A percentile compares a stretch with the other conserved stretches of the same genome.
These are phyloP conservation scores for Xerocomellus amylosporus DNA, from an alignment of 768 basidiomycete species.

Conservation along the genomic window DNA sequence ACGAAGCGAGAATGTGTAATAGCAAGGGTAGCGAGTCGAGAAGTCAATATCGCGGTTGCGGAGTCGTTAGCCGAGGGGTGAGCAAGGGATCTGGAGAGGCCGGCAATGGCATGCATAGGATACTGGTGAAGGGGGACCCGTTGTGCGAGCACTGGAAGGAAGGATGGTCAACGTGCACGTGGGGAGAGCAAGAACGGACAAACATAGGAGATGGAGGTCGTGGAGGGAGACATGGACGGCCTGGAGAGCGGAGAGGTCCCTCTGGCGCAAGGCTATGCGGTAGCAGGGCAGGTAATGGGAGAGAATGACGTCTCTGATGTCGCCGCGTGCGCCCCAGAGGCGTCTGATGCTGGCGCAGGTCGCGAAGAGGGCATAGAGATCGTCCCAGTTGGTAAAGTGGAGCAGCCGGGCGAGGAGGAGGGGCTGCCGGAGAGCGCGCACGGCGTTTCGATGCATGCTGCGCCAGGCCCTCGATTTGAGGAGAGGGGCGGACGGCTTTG, in stretches of 20 bases:
- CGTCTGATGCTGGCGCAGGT: conserved; percentile 36
- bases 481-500: background rate
- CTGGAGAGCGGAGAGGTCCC: conserved; percentile 41
- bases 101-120: conserved; percentile 61
- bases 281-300: conserved; percentile 59
- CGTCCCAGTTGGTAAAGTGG: conserved; percentile 33
- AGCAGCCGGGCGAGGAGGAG: conserved; percentile 35
- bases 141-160: conserved; percentile 60
- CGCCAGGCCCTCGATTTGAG: conserved; percentile 24
- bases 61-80: no score
- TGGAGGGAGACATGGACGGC: conserved; percentile 52
- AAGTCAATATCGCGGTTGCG: conserved; percentile 17
- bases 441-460: conserved; percentile 27
- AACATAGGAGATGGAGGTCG: conserved; percentile 66
- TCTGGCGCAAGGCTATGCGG: conserved; percentile 38
- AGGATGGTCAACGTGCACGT: conserved; percentile 3
- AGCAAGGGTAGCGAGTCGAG: conserved; percentile 46
- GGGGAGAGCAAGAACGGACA: conserved; percentile 32
- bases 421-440: conserved; percentile 34
- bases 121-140: conserved; percentile 64
- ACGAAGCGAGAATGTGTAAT: conserved; percentile 74
- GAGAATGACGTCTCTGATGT: conserved; percentile 40
- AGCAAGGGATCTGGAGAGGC: conserved; percentile 40
- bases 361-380: conserved; percentile 39
- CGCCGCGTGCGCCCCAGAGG: conserved; percentile 30